Evolutionary conservation across 352 stramenopile genomes (phyloP).

Genomic region (Blastocystis sp.): DNA sequence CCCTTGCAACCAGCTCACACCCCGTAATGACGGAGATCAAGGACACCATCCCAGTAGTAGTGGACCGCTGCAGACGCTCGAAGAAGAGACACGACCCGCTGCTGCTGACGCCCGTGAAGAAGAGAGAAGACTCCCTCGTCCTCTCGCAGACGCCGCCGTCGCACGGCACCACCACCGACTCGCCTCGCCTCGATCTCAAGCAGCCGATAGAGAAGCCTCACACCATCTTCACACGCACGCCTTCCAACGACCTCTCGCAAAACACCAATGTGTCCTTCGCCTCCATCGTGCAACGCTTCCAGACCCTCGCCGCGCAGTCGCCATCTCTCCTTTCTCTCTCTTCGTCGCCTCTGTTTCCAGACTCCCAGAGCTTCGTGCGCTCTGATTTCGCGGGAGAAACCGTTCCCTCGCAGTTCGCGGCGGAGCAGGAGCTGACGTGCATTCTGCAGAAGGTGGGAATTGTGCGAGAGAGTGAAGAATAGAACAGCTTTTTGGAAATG

Average conservation of each 20-base stretch:
- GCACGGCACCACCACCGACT: neutral
- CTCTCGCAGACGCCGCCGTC: no score
- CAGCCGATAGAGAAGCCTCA: neutral
- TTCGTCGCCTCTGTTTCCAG: neutral
- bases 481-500: slow-evolving; percentile 85
- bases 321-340: slow-evolving; percentile 9
- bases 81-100: slow-evolving; percentile 40
- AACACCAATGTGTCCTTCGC: slow-evolving; percentile 28
- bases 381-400: neutral
- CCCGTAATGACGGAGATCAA: neutral
- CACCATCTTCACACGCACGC: neutral
- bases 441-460: slow-evolving; percentile 78
- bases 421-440: slow-evolving; percentile 76
- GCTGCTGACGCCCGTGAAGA: no score
- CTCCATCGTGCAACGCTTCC: neutral
- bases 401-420: slow-evolving; percentile 38
- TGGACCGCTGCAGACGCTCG: slow-evolving; percentile 32
- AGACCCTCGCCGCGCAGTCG: neutral
- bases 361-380: neutral
- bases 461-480: slow-evolving; percentile 2
- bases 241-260: neutral
- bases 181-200: neutral
- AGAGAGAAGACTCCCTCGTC: no score
- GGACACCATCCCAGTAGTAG: neutral
- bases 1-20: neutral